Evolutionary conservation across 2,329 filamentous ascomycete species (phyloP), one percentile per base, ranked within the genome.

Genomic region (Alternaria sp.): DNA sequence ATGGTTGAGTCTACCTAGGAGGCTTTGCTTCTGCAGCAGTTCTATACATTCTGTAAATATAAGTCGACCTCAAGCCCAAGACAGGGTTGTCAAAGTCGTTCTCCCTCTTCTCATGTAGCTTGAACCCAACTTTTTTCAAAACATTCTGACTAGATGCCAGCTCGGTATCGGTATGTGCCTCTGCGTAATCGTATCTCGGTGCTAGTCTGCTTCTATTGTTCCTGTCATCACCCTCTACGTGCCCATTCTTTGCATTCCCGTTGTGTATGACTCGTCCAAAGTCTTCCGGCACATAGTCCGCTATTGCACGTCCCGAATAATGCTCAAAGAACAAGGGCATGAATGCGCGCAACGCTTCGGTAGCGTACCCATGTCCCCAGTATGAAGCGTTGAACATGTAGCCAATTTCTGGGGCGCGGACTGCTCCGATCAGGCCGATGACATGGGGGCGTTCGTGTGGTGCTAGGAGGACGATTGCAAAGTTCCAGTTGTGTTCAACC

Each of bases 101-200:
- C 33, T 68, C 62, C 76, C 78, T 84, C 26, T 63, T 72, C 64
- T 80, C 80, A 41, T 80, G 80, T 36, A 80, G 67, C 64, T 76
- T 75, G 62, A 89, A 87, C 1, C 87, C 86, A 13, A 70, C 74
- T 69, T 88, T 89, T 46, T 72, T 66, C 54, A 90, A 63, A 7
- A 91, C 84, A 3, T 80, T 80, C 57, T 82, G 81, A 64, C 88
- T 90, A 3, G 77, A 78, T 7, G 58, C 54, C 65, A 90, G 88
- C 11, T 72, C 69, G 0, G 72, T 72, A 36, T 84, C 80, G 9
- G 84, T 83, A 6, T 84, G 72, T 1, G 84, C 80, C 60, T 79
- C 77, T 21, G 80, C 66, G 53, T 76, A 74, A 7, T 63, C 61
- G 28, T 54, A 59, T 44, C 46, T 40, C 17, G 56, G 56, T 23